These are phyloP conservation scores for Ettlia oleoabundans DNA, from an alignment of 139 green algal genomes.

Conservation along the genomic window DNA sequence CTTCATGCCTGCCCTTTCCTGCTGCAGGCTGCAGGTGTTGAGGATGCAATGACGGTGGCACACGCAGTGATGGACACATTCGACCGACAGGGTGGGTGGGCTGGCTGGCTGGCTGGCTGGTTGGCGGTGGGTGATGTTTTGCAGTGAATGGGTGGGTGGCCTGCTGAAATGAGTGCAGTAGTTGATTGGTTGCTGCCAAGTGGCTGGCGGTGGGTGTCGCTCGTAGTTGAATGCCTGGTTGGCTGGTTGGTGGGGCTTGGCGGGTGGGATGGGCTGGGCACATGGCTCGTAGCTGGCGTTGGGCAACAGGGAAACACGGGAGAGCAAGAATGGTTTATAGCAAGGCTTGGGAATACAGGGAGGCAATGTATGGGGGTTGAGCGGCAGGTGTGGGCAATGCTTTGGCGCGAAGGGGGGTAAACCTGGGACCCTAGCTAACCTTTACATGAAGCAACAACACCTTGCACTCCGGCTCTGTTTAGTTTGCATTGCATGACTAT, in stretches of 20 bases:
- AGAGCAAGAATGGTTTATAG: background rate
- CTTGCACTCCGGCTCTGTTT: no score
- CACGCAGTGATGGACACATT: constrained; percentile 36
- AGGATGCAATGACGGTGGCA: constrained; percentile 26
- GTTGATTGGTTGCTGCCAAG: no score
- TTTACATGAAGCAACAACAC: no score
- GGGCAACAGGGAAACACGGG: background rate
- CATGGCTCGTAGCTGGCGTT: background rate
- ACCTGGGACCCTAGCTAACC: no score
- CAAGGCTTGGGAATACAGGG: background rate
- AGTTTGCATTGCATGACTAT: no score
- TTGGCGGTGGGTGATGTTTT: no score
- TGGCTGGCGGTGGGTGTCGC: no score
- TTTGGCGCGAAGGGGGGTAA: no score
- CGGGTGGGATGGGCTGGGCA: background rate
- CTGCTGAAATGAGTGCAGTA: no score
- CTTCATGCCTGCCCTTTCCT: background rate
- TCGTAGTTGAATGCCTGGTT: background rate
- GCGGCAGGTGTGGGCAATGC: no score
- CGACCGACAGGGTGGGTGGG: constrained; percentile 15
- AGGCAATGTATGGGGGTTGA: no score
- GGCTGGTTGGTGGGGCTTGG: background rate
- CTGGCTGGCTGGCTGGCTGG: background rate
- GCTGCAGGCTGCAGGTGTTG: constrained; percentile 14
- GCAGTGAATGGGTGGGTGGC: background rate